phyloP scores from a whole-genome alignment of 495 filamentous ascomycete genomes.

The Neurospora sp. region DNA sequence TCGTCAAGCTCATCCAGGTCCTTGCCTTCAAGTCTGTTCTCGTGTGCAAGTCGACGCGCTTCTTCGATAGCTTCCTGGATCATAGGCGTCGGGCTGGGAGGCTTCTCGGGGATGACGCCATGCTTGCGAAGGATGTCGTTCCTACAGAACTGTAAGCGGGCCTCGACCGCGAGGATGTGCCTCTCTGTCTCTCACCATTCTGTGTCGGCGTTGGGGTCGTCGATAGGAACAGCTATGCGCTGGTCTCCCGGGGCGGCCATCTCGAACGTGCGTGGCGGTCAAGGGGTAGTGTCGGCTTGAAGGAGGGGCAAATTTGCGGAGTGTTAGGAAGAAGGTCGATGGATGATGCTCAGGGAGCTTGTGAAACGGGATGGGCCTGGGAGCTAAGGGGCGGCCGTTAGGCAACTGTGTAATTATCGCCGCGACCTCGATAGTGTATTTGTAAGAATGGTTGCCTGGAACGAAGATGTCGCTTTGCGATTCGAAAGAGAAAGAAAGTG shows the following conservation, averaged over 20 bases:
- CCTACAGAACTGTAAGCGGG: slow-evolving; percentile 41
- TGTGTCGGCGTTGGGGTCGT: slow-evolving; percentile 92
- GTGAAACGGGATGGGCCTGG: neutral
- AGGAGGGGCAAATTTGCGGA: neutral
- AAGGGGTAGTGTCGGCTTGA: neutral
- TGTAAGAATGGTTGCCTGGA: neutral
- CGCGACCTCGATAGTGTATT: neutral
- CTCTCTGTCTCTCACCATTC: slow-evolving; percentile 61
- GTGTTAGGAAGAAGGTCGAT: neutral
- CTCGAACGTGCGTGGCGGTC: slow-evolving; percentile 13
- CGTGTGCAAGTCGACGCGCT: slow-evolving; percentile 68
- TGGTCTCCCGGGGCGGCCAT: slow-evolving; percentile 69
- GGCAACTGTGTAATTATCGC: neutral
- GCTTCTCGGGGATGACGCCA: slow-evolving; percentile 91
- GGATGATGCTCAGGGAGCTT: neutral
- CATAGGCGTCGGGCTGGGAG: slow-evolving; percentile 82
- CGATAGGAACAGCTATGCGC: slow-evolving; percentile 67
- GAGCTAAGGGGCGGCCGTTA: neutral
- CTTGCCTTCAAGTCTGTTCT: slow-evolving; percentile 86
- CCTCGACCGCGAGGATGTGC: neutral
- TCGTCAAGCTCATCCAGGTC: slow-evolving; percentile 87
- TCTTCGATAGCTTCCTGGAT: slow-evolving; percentile 92
- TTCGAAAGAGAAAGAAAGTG: neutral
- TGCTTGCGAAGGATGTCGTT: slow-evolving; percentile 98
- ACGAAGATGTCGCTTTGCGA: neutral